A percentile compares a stretch with the other conserved stretches of the same genome.
phyloP scores from a whole-genome alignment of 306 rosid genomes.

The Sophora flavescens region DNA sequence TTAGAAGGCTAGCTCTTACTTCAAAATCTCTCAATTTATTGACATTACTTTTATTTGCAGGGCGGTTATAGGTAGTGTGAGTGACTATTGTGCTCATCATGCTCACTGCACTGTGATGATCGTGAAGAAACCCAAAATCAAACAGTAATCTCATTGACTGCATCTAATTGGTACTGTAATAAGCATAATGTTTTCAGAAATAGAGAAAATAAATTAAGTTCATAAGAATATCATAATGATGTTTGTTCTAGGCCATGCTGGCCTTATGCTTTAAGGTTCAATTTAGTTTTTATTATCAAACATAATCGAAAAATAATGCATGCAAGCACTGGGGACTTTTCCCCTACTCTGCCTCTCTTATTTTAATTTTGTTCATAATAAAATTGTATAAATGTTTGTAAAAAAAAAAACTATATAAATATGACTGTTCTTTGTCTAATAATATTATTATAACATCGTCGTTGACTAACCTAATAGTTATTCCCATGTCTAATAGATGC shows the following conservation, averaged over 20 bases:
- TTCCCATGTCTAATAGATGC: too few relatives aligned
- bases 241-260: conserved; percentile 1
- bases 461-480: too few relatives aligned
- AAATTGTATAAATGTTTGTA: too few relatives aligned
- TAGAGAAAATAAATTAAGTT: conserved; percentile 1
- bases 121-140: conserved; percentile 79
- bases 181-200: conserved; percentile 17
- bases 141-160: conserved; percentile 44
- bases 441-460: too few relatives aligned
- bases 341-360: too few relatives aligned
- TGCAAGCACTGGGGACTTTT: too few relatives aligned
- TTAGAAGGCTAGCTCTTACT: neutral
- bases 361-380: too few relatives aligned
- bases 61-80: conserved; percentile 80
- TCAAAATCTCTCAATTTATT: neutral
- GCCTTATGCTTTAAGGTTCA: conserved; percentile 11
- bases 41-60: conserved; percentile 54
- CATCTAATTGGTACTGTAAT: conserved; percentile 6
- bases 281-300: too few relatives aligned
- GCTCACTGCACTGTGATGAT: conserved; percentile 82
- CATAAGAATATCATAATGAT: neutral
- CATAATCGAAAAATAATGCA: too few relatives aligned
- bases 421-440: too few relatives aligned
- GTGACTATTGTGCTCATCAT: conserved; percentile 86
- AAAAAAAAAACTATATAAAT: too few relatives aligned